Conservation (phyloP, 2,329 filamentous ascomycete genomes). For the Ophiobolus disseminans region DNA sequence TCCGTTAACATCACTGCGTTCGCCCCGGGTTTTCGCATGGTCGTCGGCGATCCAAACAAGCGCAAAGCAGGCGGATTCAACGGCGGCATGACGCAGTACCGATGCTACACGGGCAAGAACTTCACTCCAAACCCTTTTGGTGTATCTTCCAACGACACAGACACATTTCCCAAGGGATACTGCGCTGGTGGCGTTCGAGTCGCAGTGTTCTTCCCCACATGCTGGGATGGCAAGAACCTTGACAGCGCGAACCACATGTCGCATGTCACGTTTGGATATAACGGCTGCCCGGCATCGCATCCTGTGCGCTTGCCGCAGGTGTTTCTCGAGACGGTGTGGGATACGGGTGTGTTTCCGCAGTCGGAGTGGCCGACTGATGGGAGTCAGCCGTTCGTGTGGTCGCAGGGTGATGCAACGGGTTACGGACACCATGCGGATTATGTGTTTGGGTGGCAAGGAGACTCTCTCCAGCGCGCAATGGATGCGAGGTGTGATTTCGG, state of each 20-base stretch:
- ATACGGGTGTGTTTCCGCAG: not conserved
- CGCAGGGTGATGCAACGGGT: not conserved
- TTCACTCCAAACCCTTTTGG: slow-evolving; percentile 2
- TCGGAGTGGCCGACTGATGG: slow-evolving; percentile 3
- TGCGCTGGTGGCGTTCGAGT: not conserved
- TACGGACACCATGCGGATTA: slow-evolving; percentile 2
- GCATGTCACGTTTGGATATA: slow-evolving; percentile 52
- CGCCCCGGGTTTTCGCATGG: slow-evolving; percentile 25
- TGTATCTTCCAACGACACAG: not conserved
- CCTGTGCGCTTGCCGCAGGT: slow-evolving; percentile 11
- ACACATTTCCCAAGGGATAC: not conserved
- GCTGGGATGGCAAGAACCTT: slow-evolving; percentile 50
- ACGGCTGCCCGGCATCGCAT: slow-evolving; percentile 10
- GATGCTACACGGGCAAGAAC: slow-evolving; percentile 6
- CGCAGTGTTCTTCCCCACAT: slow-evolving; percentile 45
- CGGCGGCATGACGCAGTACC: slow-evolving; percentile 5
- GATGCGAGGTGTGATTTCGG: not conserved
- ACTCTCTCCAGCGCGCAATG: slow-evolving; percentile 5
- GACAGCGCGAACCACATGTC: slow-evolving; percentile 51
- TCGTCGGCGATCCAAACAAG: slow-evolving; percentile 20
- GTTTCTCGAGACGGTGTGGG: slow-evolving; percentile 7
- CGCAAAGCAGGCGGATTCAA: slow-evolving; percentile 2
- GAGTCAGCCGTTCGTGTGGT: not conserved
- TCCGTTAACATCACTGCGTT: slow-evolving; percentile 24
- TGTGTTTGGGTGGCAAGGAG: slow-evolving; percentile 2